Base-by-base conservation (phyloP, 2,329 filamentous ascomycete species). In the Botrytis galanthina region DNA sequence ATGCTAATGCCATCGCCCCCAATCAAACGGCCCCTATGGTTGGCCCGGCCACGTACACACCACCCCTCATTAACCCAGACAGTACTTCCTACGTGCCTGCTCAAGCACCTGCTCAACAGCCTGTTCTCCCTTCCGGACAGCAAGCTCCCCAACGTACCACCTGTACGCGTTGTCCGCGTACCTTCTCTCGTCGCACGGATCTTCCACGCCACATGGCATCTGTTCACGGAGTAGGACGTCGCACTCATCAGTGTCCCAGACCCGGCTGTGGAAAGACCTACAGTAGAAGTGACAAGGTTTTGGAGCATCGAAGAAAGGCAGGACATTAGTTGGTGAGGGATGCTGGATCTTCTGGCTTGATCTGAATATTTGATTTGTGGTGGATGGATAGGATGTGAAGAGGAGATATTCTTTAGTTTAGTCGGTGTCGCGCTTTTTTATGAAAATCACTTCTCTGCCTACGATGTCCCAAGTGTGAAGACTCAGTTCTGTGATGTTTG, bases 1-100 rank as follows among this genome's bases (percentile, higher is more conserved):
- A n/a, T n/a, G 0, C 48, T 0, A 3, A 51, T 51, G 0, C 0
- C 48, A 16, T 16, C 48, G 0, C 4, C 26, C 12, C 48, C 48
- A 54, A 7, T 16, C 5, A 54, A 0, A 12, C 12, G 26, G 12
- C 2, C 48, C 2, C 26, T 16, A 54, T 54, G 26, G 5, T n/a
- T 54, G 26, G 5, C 26, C 48, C 48, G 5, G 26, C 26, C 2
- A 0, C 10, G 16, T 54, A n/a, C 48, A 12, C 48, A n/a, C 26
- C 22, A 14, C 0, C 26, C 2, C n/a, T 54, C 26, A 16, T 54
- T n/a, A n/a, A 54, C 3, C 12, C 26, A n/a, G 48, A n/a, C 48
- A n/a, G 26, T 54, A 3, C 12, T 54, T 54, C 12, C 2, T 54
- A 54, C 26, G 0, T 54, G 0, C 48, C 12, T n/a, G 26, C 48